Evolutionary conservation across 768 basidiomycete genomes (phyloP), one percentile per base, ranked within the genome.

Genomic region (Chiua virens): DNA sequence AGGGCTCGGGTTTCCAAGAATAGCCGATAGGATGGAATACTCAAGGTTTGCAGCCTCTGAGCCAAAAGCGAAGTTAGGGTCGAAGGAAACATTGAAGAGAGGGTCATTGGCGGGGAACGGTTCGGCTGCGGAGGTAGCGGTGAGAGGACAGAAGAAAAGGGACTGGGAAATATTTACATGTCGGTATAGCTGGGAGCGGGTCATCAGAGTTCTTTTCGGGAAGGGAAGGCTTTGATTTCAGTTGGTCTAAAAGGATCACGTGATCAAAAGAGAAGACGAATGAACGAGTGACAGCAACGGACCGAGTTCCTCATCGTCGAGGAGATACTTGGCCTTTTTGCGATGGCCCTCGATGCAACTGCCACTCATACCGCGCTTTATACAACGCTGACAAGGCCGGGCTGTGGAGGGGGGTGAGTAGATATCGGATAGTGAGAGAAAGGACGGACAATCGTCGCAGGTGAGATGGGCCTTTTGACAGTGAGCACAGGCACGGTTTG

Each of bases 381-480:
- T 78, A 65, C 97, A 99, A 37, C 97, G 84, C 57, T 92, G 90
- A 73, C 97, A 99, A 23, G 97, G 97, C 47, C 97, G 89, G 42
- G 92, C 96, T 98, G 64, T 21, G 62, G 45, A 48, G 7, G 27
- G 36, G 36, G 45, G 52, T 66, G 62, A 60, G 56, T 7, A 8
- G 21, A 35, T 5, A 42, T n/a, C 15, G 37, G 35, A 8, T 22
- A 42, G 49, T 13, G 45, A 15, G 47, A 11, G 30, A 30, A 50
- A 50, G 10, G 34, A 82, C 90, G 67, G 64, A 97, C 96, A 85
- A 65, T 98, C 96, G 69, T 98, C 95, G 69, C 96, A 98, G n/a
- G 96, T 98, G 58, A 98, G 75, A 71, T 98, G 96, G 3, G 94
- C 93, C 69, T 93, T 96, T 72, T 98, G 95, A 69, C 96, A 98